phyloP scores from a whole-genome alignment of 2,329 filamentous ascomycete genomes.

The Fusarium haematococcum region DNA sequence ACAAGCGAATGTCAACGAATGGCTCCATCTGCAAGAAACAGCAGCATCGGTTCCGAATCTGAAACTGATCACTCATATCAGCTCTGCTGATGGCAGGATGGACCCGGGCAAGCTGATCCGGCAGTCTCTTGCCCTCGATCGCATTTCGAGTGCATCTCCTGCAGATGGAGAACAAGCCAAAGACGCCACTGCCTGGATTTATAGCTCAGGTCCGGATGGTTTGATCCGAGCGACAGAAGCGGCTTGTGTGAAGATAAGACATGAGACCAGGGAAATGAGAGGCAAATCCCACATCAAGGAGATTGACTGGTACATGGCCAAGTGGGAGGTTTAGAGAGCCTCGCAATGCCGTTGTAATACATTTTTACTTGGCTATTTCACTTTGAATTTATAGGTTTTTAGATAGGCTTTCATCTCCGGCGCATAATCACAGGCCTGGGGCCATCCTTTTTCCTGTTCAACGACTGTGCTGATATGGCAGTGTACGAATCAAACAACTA shows the following conservation, averaged over 20 bases:
- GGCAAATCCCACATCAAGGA: background rate
- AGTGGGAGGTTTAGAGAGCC: conserved; percentile 9
- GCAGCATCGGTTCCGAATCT: background rate
- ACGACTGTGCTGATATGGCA: background rate
- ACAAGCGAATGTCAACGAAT: conserved; percentile 4
- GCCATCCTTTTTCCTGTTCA: too few relatives aligned
- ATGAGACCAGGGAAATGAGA: background rate
- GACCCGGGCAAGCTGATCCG: background rate
- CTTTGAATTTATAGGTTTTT: too few relatives aligned
- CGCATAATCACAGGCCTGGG: too few relatives aligned
- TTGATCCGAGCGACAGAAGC: background rate
- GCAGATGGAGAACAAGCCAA: background rate
- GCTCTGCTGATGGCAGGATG: conserved; percentile 1
- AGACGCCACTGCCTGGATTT: background rate
- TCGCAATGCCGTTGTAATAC: too few relatives aligned
- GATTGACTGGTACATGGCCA: conserved; percentile 13
- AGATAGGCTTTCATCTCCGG: too few relatives aligned
- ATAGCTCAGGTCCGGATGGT: conserved; percentile 10
- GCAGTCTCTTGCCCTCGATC: background rate
- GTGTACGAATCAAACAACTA: background rate
- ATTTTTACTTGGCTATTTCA: too few relatives aligned
- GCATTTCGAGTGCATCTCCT: background rate
- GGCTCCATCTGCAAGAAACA: conserved; percentile 1
- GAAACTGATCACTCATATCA: conserved; percentile 1
- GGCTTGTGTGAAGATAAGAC: background rate